A percentile compares a stretch with the other conserved stretches of the same genome.
Conservation (phyloP, 495 filamentous ascomycete genomes). For the Friedmanniomyces endolithicus region DNA sequence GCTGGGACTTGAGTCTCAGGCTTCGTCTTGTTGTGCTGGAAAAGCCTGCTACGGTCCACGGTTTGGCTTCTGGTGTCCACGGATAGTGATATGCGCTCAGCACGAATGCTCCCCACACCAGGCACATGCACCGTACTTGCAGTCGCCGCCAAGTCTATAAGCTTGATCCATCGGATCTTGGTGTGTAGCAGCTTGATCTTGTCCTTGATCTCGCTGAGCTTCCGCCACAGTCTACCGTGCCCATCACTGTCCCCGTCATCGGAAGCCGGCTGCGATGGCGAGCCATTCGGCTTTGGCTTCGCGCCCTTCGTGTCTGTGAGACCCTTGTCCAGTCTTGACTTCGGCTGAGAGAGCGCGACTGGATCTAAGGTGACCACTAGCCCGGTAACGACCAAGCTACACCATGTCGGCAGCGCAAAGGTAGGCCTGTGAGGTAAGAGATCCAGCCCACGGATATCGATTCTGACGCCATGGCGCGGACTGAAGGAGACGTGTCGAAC, state of each 20-base stretch:
- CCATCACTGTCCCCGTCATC: constrained; percentile 19
- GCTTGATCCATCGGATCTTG: constrained; percentile 72
- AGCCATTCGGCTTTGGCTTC: constrained; percentile 12
- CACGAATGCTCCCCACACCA: constrained; percentile 70
- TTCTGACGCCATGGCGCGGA: constrained; percentile 69
- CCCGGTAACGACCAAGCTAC: constrained; percentile 77
- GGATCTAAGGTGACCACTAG: constrained; percentile 73
- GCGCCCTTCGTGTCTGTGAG: background rate
- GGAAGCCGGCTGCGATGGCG: background rate
- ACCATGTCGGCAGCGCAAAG: constrained; percentile 93
- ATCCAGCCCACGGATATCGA: constrained; percentile 82
- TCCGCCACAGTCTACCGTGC: constrained; percentile 65
- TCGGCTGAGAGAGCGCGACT: constrained; percentile 35
- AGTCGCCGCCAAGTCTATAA: constrained; percentile 81
- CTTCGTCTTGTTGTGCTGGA: constrained; percentile 64
- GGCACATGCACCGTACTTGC: constrained; percentile 61
- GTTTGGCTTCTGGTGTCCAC: constrained; percentile 86
- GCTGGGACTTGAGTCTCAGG: constrained; percentile 66
- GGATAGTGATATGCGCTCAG: constrained; percentile 71
- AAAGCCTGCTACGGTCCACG: constrained; percentile 80
- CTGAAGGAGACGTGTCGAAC: constrained; percentile 80
- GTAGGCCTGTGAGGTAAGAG: constrained; percentile 82
- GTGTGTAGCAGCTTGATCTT: constrained; percentile 74
- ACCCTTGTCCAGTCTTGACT: background rate
- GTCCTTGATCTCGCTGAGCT: constrained; percentile 64